Percentiles rank a stretch among this genome's conserved stretches.
phyloP scores from a whole-genome alignment of 495 filamentous ascomycete genomes.

The Podospora comata region DNA sequence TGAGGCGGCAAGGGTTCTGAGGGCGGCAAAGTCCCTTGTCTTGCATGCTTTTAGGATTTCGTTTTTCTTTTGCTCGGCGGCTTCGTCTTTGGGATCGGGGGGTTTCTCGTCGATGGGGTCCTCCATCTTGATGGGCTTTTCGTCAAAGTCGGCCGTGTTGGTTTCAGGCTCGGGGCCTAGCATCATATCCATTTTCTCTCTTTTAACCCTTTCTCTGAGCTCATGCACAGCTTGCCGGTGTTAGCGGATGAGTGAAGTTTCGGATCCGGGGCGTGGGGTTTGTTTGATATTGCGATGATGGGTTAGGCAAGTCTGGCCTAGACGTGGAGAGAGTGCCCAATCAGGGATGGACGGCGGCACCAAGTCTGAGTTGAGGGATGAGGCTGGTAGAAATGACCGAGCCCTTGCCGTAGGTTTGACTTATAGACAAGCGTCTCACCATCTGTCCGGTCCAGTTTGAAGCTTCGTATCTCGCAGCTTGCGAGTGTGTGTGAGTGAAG shows the following conservation, averaged over 20 bases:
- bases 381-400: not conserved
- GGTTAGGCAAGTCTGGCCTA: not conserved
- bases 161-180: not conserved
- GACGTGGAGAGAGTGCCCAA: not conserved
- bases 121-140: conserved; percentile 6
- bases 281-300: not conserved
- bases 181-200: not conserved
- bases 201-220: not conserved
- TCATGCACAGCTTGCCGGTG: not conserved
- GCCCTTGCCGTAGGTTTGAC: not conserved
- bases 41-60: conserved; percentile 66
- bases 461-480: not conserved
- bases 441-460: not conserved
- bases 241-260: not conserved
- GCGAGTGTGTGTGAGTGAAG: not conserved
- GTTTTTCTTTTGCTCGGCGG: conserved; percentile 22
- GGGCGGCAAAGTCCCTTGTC: conserved; percentile 55
- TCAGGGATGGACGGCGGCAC: not conserved
- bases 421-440: not conserved
- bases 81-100: conserved; percentile 5
- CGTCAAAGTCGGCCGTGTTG: not conserved
- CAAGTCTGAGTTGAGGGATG: not conserved
- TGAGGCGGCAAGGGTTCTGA: conserved; percentile 66
- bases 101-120: conserved; percentile 21
- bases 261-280: not conserved